Percentiles rank a stretch among this genome's conserved stretches.
phyloP scores from a whole-genome alignment of 352 stramenopile genomes.

The Phytophthora quininea region DNA sequence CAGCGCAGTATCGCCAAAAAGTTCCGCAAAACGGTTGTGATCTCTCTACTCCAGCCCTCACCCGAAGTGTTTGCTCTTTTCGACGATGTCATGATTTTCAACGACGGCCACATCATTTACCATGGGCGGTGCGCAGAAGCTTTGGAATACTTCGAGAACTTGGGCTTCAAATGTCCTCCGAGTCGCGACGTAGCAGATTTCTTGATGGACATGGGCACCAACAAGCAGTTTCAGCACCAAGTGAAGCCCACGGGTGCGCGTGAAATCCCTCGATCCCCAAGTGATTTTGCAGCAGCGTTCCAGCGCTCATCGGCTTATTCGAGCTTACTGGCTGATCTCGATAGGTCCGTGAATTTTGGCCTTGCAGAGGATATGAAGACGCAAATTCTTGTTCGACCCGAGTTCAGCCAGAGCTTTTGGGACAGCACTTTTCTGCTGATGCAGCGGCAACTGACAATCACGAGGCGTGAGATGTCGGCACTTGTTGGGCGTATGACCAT shows the following conservation, averaged over 20 bases:
- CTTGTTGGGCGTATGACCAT: slow-evolving; percentile 20
- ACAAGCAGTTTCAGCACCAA: slow-evolving; percentile 28
- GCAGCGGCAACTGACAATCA: slow-evolving; percentile 24
- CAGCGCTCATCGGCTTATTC: slow-evolving; percentile 15
- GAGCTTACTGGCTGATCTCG: not conserved
- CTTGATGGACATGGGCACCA: slow-evolving; percentile 61
- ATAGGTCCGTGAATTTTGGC: not conserved
- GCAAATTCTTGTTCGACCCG: slow-evolving; percentile 7
- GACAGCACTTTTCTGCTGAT: slow-evolving; percentile 16
- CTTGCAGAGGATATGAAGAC: slow-evolving; percentile 6
- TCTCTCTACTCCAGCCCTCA: slow-evolving; percentile 50
- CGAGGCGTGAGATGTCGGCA: slow-evolving; percentile 19
- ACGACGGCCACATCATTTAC: slow-evolving; percentile 83
- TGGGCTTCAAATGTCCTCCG: slow-evolving; percentile 28
- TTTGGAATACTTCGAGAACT: not conserved
- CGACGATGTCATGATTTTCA: slow-evolving; percentile 56
- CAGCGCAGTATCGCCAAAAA: not conserved
- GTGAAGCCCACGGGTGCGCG: not conserved
- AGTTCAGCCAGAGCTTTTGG: slow-evolving; percentile 22
- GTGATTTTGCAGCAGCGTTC: slow-evolving; percentile 49
- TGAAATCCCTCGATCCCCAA: not conserved
- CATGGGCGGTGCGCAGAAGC: slow-evolving; percentile 13
- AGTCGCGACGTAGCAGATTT: slow-evolving; percentile 89
- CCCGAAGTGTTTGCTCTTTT: slow-evolving; percentile 49
- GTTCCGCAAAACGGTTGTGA: slow-evolving; percentile 46